Evolutionary conservation across 2,329 filamentous ascomycete genomes (phyloP), one percentile per base, ranked within the genome.

Genomic region (Cladophialophora exuberans): DNA sequence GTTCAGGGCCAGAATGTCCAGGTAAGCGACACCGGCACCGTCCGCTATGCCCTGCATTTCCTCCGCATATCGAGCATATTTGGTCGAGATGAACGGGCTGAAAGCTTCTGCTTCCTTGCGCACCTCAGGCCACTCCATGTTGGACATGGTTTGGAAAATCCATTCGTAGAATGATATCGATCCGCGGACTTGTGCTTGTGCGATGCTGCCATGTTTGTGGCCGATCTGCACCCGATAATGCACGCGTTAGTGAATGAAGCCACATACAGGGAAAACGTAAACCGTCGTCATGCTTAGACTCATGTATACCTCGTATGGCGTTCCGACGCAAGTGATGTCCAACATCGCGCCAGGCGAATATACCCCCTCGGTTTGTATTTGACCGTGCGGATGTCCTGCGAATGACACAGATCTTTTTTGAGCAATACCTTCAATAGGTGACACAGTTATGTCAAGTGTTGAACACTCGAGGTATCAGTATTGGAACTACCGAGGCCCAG

Each of bases 1-100:
- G 57, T 84, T 84, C 41, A 84, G 65, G 0, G 82, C 81, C 3
- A 84, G 68, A 36, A 84, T 80, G 28, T 80, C 77, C 3, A 77
- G 66, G 1, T 81, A 53, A 7, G 72, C 65, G 6, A 73, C 63
- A 1, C 66, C 69, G 0, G 79, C 72, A 4, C 81, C 82, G 18
- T 78, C 72, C 0, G 82, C 80, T 39, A 84, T 74, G 2, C 79
- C 84, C 57, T 25, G 7, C 47, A 69, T 68, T 51, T 69, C 67
- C 25, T 66, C 56, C 15, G 59, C 41, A 39, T 65, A 65, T 5
- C 50, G 41, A 10, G 66, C 65, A 64, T 62, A 68, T 43, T 56
- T 53, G 13, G 64, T 43, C 15, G 65, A 63, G 3, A 80, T 71
- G 20, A 30, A 20, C 3, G 69, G 59, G 46, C 72, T 66, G 60